Evolutionary conservation across 1,139 yeast species (phyloP), one percentile per base, ranked within the genome.

Genomic region (Geotrichum macrosporum): DNA sequence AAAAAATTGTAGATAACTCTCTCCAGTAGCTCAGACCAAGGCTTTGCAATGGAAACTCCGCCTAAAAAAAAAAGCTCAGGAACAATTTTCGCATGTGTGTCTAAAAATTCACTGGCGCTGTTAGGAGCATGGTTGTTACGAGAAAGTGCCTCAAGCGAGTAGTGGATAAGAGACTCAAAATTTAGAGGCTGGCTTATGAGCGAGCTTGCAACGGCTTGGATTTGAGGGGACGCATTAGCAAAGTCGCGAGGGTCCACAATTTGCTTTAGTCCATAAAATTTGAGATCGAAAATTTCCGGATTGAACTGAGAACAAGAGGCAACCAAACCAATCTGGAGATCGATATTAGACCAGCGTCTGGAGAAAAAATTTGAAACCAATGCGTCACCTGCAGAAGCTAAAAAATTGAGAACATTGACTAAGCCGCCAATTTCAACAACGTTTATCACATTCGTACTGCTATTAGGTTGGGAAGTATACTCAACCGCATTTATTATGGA

Each of bases 51-150:
- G 24, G 59, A 56, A 16, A 64, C 53, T 8, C 67, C 66, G 13
- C 71, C 71, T 6, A 66, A 51, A 36, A 67, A 58, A 35, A 67
- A 57, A 18, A 67, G 59, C 50, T 66, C 71, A 1, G 71, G 70
- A 16, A 61, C 54, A 10, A 57, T 39, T 47, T 66, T 66, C 16
- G 66, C 68, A 31, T 61, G 60, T 3, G 51, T 50, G 47, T 67
- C 70, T 36, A 67, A 49, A 44, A 65, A 57, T 3, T 57, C 48
- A 41, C 60, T 57, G 12, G 66, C 62, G 15, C 50, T 50, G 8
- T 34, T 20, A 16, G 30, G 41, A 9, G 55, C 57, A 16, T 56
- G 56, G 4, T 59, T 61, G 26, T 62, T 67, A 18, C 63, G 58
- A 40, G 59, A 54, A 21, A 64, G 55, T 6, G 66, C 61, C 21